Evolutionary conservation across 2,329 filamentous ascomycete genomes (phyloP).

Genomic region (Microcera coccophila): DNA sequence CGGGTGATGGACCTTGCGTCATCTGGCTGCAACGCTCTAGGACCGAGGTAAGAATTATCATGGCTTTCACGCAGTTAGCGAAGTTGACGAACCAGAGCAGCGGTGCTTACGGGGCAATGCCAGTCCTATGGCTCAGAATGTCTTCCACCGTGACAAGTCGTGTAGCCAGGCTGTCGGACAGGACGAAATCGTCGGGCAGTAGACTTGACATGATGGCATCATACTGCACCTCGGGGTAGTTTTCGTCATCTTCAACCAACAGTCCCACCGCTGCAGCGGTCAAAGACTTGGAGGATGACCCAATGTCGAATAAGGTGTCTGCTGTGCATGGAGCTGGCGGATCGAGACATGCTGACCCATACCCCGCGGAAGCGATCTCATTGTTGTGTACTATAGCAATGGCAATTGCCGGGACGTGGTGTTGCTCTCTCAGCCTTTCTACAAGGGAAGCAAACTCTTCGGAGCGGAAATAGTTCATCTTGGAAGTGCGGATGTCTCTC

Average conservation of each 20-base stretch:
- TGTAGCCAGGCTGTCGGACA: conserved; percentile 18
- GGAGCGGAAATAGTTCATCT: conserved; percentile 20
- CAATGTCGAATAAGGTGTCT: conserved; percentile 28
- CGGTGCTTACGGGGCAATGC: conserved; percentile 13
- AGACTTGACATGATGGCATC: conserved; percentile 22
- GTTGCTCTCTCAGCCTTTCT: conserved; percentile 14
- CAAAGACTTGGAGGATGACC: conserved; percentile 25
- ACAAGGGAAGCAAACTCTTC: conserved; percentile 12
- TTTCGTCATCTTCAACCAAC: conserved; percentile 18
- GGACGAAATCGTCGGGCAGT: conserved; percentile 26
- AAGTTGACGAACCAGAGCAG: background rate
- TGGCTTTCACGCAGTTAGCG: conserved; percentile 12
- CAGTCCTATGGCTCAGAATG: conserved; percentile 11
- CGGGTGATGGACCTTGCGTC: conserved; percentile 22
- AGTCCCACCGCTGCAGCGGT: conserved; percentile 26
- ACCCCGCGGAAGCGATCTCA: conserved; percentile 16
- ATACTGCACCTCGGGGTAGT: conserved; percentile 20
- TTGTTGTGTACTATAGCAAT: conserved; percentile 21
- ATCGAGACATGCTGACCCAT: conserved; percentile 19
- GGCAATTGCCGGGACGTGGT: conserved; percentile 23
- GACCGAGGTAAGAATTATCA: conserved; percentile 22
- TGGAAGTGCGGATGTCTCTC: too few relatives aligned
- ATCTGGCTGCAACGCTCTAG: conserved; percentile 15
- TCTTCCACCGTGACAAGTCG: conserved; percentile 22
- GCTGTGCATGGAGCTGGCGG: conserved; percentile 16